These are phyloP conservation scores for Wickerhamomyces rabaulensis DNA, from an alignment of 805 yeast species.

Conservation along the genomic window DNA sequence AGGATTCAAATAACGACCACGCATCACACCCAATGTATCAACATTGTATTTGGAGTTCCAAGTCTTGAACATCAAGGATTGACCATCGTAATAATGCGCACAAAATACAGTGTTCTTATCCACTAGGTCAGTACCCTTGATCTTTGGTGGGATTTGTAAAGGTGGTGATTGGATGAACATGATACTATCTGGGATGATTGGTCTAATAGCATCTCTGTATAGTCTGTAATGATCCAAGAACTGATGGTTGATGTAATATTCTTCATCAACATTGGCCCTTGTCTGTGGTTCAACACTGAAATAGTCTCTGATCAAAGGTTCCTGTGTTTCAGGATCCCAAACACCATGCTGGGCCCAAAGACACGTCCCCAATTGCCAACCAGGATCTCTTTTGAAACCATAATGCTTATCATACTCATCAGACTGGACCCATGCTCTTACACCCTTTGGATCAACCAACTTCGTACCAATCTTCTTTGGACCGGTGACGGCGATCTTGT, in stretches of 20 bases:
- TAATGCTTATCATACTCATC: slow-evolving; percentile 57
- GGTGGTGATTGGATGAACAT: slow-evolving; percentile 80
- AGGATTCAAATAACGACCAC: slow-evolving; percentile 72
- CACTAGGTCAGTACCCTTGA: slow-evolving; percentile 43
- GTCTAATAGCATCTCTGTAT: slow-evolving; percentile 46
- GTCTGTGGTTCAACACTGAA: slow-evolving; percentile 37
- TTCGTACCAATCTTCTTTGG: slow-evolving; percentile 59
- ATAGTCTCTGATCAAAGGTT: slow-evolving; percentile 43
- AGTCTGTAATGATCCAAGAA: slow-evolving; percentile 58
- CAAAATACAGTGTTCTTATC: slow-evolving; percentile 68
- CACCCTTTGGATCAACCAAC: slow-evolving; percentile 61
- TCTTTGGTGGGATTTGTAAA: slow-evolving; percentile 65
- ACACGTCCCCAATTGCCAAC: slow-evolving; percentile 73
- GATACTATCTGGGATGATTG: slow-evolving; percentile 40
- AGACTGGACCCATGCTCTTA: slow-evolving; percentile 59
- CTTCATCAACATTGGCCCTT: slow-evolving; percentile 38
- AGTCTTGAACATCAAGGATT: slow-evolving; percentile 84
- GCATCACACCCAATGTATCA: slow-evolving; percentile 82
- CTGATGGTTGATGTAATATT: slow-evolving; percentile 55
- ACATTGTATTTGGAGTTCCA: slow-evolving; percentile 85
- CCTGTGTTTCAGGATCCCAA: slow-evolving; percentile 49
- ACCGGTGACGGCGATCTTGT: slow-evolving; percentile 69
- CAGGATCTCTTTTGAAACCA: slow-evolving; percentile 59
- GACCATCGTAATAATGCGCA: slow-evolving; percentile 93
- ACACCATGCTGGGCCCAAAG: slow-evolving; percentile 77